Evolutionary conservation across 495 filamentous ascomycete genomes (phyloP), one percentile per base, ranked within the genome.

Genomic region (Trichoderma erinaceum): DNA sequence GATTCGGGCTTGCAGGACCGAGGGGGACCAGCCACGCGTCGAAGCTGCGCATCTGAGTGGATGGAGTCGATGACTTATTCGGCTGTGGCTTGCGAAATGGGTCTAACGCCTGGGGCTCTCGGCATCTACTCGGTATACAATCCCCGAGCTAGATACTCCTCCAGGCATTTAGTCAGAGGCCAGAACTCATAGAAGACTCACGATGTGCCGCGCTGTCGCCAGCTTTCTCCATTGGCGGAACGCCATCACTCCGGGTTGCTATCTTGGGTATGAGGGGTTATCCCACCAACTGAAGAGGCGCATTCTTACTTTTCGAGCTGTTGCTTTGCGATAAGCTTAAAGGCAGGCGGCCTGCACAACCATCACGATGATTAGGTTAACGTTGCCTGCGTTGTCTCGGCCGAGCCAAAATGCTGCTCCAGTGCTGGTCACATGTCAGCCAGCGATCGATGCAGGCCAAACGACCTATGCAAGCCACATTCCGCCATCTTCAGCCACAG

Each of bases 271-370:
- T 11, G 27, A 6, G 25, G 11, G 4, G 27, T 56, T 56, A 56
- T 21, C 50, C 50, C 50, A 56, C 50, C 50, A 56, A 56, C 50
- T 21, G 21, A 27, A 13, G 56, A 61, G 56, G 11, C 3, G 56
- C 56, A 18, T 61, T 32, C 56, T 21, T 16, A 23, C 5, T 23
- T 6, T 15, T 15, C 16, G 56, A 27, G 8, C 23, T 32, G 27
- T 13, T 27, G 56, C 56, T 29, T 56, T 35, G 56, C 56, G 10
- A 61, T 29, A 61, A 29, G 56, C 56, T 61, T 32, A 61, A 61
- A 61, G 13, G 25, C 23, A 61, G 56, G 7, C 56, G 27, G 15
- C 21, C 56, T 32, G 23, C 27, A 29, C 23, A 23, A 52, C n/a
- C 44, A 23, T 23, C 6, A 10, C 10, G 18, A 6, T 23, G n/a